Evolutionary conservation across 106 monocot genomes (phyloP), one percentile per base, ranked within the genome.

Genomic region (Ottelia alismoides): DNA sequence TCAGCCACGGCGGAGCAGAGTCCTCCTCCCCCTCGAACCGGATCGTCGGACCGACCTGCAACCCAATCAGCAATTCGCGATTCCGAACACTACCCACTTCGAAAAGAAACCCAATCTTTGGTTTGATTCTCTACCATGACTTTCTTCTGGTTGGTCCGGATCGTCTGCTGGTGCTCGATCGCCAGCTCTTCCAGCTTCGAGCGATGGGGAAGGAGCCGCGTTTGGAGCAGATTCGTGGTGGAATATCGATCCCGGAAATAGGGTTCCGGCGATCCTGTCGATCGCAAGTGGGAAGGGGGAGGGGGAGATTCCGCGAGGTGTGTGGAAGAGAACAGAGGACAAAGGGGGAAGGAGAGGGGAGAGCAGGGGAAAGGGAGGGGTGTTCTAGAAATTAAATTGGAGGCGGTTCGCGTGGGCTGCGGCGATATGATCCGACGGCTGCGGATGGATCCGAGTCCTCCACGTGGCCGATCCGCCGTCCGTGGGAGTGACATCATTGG

Each of bases 1-100:
- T 65, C 67, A 94, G 66, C 94, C 94, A 94, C 58, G 88, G 76
- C 29, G 94, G 94, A 4, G 67, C 83, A 11, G 53, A 50, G 21
- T 76, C 75, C 19, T 78, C 77, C 28, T 78, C 83, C 9, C 73
- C 30, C 11, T 58, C 66, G 61, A 72, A 26, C 56, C 67, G 57
- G 46, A 84, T 52, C 75, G 73, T 73, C 58, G 66, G 75, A 21
- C 84, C 76, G 26, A 80, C 74, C 88, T 83, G 56, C 22, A 22
- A 3, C 28, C 46, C 30, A 14, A 14, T 18, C 26, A 49, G 28
- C 24, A 47, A 53, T 22, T 1, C 7, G n/a, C 31, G 23, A 12
- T 27, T 17, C 7, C 23, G 25, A 49, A 30, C 32, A 63, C 25
- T 5, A 24, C n/a, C 29, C 20, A 32, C 57, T 10, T 14, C 35